These are phyloP conservation scores for Tylopilus sp. DNA, from an alignment of 768 basidiomycete species.

Conservation along the genomic window DNA sequence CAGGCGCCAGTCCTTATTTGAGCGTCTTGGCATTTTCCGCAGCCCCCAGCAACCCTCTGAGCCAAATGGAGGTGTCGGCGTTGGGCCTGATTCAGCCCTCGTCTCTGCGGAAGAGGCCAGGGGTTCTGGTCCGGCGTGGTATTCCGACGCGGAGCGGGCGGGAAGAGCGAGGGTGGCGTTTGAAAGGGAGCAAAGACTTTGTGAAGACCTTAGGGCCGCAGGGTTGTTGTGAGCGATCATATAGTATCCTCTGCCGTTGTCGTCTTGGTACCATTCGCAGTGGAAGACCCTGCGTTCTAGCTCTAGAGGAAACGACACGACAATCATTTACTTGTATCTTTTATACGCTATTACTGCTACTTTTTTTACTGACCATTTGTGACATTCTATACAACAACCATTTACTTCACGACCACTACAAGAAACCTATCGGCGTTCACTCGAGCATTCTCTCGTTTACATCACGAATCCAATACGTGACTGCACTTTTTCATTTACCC, in stretches of 20 bases:
- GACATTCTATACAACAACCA: constrained; percentile 9
- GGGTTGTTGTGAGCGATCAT: constrained; percentile 49
- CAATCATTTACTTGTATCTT: constrained; percentile 8
- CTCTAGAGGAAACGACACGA: not conserved
- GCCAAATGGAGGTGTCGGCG: constrained; percentile 1
- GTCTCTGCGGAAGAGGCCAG: constrained; percentile 26
- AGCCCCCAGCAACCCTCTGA: constrained; percentile 13
- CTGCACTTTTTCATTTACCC: not conserved
- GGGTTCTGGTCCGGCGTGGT: constrained; percentile 24
- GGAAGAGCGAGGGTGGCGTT: constrained; percentile 44
- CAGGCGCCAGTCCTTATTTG: constrained; percentile 28
- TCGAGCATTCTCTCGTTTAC: not conserved
- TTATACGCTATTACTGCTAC: constrained; percentile 23
- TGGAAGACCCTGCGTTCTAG: not conserved
- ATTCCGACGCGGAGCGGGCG: constrained; percentile 44
- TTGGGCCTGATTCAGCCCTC: constrained; percentile 8
- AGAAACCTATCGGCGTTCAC: not conserved
- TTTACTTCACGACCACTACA: not conserved
- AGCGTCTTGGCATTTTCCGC: constrained; percentile 26
- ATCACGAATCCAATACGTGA: constrained; percentile 1
- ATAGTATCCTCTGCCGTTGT: constrained; percentile 4
- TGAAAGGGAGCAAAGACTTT: constrained; percentile 53
- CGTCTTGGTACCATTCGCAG: constrained; percentile 2
- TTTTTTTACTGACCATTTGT: constrained; percentile 3
- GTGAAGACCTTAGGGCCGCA: constrained; percentile 57